These are phyloP conservation scores for Eucalyptus curtisii DNA, from an alignment of 345 rosid species.

Conservation along the genomic window DNA sequence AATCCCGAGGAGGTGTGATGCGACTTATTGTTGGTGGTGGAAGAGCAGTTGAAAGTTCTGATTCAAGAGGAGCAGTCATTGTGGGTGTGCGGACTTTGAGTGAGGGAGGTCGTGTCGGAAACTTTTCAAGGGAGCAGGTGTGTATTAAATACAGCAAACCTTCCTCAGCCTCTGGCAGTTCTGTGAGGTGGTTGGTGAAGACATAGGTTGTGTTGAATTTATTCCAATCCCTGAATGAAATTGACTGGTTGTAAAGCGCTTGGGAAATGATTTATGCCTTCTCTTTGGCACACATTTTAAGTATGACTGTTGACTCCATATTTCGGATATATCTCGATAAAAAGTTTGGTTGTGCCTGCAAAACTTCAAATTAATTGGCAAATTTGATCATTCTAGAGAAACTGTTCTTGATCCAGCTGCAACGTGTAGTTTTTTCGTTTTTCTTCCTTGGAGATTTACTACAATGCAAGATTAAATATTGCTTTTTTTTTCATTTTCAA, in stretches of 20 bases:
- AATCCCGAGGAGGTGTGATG: constrained; percentile 93
- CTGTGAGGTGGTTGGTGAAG: neutral
- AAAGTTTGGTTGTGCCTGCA: neutral
- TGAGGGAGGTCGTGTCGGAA: constrained; percentile 98
- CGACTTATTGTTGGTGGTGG: constrained; percentile 99
- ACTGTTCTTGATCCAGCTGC: neutral
- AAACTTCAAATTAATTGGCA: neutral
- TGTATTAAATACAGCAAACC: neutral
- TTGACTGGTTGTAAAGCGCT: neutral
- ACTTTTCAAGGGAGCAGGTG: constrained; percentile 98
- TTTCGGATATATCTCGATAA: neutral
- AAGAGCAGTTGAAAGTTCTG: constrained; percentile 80
- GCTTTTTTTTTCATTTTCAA: neutral
- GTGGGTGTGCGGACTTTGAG: constrained; percentile 98
- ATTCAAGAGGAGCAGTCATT: constrained; percentile 86
- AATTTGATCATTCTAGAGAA: neutral
- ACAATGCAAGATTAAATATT: neutral
- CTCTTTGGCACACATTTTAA: neutral
- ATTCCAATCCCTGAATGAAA: neutral
- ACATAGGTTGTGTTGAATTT: neutral
- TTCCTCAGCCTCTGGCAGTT: neutral
- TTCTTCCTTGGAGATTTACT: neutral
- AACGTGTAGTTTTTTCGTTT: neutral
- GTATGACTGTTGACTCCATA: neutral
- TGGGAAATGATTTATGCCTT: neutral